Evolutionary conservation across 164 flowering plant species (phyloP), one percentile per base, ranked within the genome.

Genomic region (Houttuynia cordata): DNA sequence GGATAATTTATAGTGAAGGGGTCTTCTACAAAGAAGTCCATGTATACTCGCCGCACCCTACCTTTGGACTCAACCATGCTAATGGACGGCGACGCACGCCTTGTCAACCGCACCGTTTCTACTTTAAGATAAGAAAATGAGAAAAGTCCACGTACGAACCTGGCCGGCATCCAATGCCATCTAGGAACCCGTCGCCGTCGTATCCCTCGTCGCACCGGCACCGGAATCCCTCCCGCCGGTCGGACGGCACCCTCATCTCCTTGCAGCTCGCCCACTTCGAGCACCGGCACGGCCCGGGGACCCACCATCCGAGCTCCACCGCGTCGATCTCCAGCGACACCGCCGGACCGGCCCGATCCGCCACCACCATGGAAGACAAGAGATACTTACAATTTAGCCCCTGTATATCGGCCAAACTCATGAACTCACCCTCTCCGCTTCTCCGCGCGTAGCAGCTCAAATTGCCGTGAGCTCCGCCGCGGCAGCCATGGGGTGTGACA

Each of bases 271-370:
- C 79, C 49, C 78, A 21, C 15, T 17, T 0, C 7, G 79, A 69
- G 68, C 94, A 85, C 13, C 18, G 20, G 68, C 84, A 75, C 0
- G 12, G 9, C 3, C 84, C 87, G 8, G 71, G 60, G 14, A 90
- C 58, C 97, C 97, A 90, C 91, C 90, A 90, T 10, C 75, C 86
- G 45, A 90, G 58, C 69, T 78, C 75, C 53, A 80, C 71, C 53
- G 63, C 63, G 69, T 70, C 67, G 59, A 83, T 73, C 22, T 80
- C 85, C 66, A 87, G 45, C 41, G 83, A 80, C 59, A 78, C 67
- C 39, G 67, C 63, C 24, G 70, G 20, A 10, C 64, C 40, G 6
- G 51, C 62, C 37, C 51, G 53, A 8, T 21, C 10, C 15, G 30
- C 77, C 7, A 71, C 67, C 24, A 76, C 68, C 23, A 83, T 67